These are phyloP conservation scores for Chaetoscypha palmicola DNA, from an alignment of 2,329 filamentous ascomycete genomes.

Conservation along the genomic window DNA sequence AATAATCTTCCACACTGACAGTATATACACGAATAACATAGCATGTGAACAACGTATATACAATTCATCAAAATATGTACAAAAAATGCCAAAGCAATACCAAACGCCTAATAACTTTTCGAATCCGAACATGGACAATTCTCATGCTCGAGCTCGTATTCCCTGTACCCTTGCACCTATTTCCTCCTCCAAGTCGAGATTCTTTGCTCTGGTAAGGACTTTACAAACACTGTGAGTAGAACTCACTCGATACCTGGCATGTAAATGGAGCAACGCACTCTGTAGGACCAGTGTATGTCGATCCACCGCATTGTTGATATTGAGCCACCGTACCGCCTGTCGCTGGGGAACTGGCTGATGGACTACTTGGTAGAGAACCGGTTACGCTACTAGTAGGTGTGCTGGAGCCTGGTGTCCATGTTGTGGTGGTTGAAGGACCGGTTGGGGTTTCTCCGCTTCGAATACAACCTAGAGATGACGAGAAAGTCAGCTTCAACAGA, in stretches of 20 bases:
- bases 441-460: constrained; percentile 35
- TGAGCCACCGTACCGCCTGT: constrained; percentile 11
- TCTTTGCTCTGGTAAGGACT: too few species aligned
- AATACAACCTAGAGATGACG: constrained; percentile 33
- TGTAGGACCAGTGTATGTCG: constrained; percentile 7
- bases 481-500: too few species aligned
- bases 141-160: too few species aligned
- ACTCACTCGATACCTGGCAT: constrained; percentile 2
- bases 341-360: not conserved
- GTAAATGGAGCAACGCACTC: constrained; percentile 6
- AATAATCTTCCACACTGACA: too few species aligned
- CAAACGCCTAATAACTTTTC: too few species aligned
- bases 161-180: too few species aligned
- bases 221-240: constrained; percentile 11
- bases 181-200: too few species aligned
- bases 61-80: too few species aligned
- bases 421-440: constrained; percentile 2
- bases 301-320: constrained; percentile 12
- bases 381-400: not conserved
- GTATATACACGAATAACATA: too few species aligned
- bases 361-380: not conserved
- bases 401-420: constrained; percentile 5
- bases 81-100: too few species aligned
- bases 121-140: too few species aligned
- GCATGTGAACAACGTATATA: too few species aligned